Evolutionary conservation across 345 rosid genomes (phyloP), one percentile per base, ranked within the genome.

Genomic region (Populus alba): DNA sequence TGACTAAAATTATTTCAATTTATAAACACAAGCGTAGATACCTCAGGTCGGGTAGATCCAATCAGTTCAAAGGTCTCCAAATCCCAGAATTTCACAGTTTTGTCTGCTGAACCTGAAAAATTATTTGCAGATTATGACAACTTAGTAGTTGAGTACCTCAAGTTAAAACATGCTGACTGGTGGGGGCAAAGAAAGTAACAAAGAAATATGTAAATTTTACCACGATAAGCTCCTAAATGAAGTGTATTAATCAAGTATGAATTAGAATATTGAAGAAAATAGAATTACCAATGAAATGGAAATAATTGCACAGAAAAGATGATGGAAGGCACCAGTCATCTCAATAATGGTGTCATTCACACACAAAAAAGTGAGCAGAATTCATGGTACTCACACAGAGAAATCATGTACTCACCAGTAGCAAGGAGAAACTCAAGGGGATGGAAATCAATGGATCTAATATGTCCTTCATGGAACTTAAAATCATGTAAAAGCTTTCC

Each of bases 1-100:
- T 18, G 8, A 6, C 31, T 43, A 49, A 65, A 29, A 47, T 13
- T 8, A n/a, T 53, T 20, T 53, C 51, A 31, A 49, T 55, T 33
- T 5, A 47, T 47, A 67, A 33, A 68, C 68, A 8, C 18, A 47
- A 73, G 62, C 29, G 77, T 38, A n/a, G 72, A 77, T 90, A 97
- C 99, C 99, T 97, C 97, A 18, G 98, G 94, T 84, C 93, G 86
- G 57, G 95, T 37, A 78, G 98, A 91, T 81, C 98, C 99, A 79
- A 97, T 94, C 85, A 94, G 86, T 80, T 97, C 98, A 82, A 94
- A 97, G 25, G 97, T 97, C 87, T 97, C 98, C 91, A 94, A 89
- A 84, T 97, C 99, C 99, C 99, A 97, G 83, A 89, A 97, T 85
- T 94, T 97, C 71, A 97, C 98, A 0, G 99, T 97, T 87, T 87